Evolutionary conservation across 805 yeast genomes (phyloP).

Genomic region (Priceomyces castillae): DNA sequence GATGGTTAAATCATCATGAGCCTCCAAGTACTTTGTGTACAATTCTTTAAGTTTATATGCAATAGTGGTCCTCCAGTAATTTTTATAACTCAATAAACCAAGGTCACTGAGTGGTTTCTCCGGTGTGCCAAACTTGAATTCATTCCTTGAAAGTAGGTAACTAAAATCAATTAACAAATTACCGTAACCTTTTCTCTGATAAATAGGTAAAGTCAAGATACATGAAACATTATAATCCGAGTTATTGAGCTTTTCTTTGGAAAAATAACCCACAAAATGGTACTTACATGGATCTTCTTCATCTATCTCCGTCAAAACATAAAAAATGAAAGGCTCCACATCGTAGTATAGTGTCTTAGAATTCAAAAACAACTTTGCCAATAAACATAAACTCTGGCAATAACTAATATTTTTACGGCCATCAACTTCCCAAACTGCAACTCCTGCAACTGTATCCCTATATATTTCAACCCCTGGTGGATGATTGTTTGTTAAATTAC

Average conservation of each 20-base stretch:
- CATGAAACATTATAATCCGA: conserved; percentile 86
- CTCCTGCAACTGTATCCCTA: conserved; percentile 26
- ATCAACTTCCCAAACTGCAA: conserved; percentile 55
- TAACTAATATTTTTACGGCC: conserved; percentile 79
- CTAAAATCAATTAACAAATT: conserved; percentile 85
- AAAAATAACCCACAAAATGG: conserved; percentile 91
- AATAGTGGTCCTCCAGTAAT: conserved; percentile 76
- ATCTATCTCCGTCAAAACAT: conserved; percentile 73
- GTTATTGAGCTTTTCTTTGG: conserved; percentile 77
- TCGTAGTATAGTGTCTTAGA: conserved; percentile 92
- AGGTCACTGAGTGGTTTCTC: conserved; percentile 90
- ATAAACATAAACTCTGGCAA: conserved; percentile 85
- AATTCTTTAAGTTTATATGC: conserved; percentile 44
- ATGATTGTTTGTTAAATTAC: conserved; percentile 50
- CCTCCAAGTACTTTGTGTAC: conserved; percentile 16
- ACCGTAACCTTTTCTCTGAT: conserved; percentile 89
- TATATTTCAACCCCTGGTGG: conserved; percentile 61
- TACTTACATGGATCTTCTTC: conserved; percentile 39
- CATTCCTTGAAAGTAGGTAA: conserved; percentile 71
- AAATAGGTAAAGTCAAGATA: conserved; percentile 82
- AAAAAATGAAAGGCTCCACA: conserved; percentile 92
- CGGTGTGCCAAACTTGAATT: conserved; percentile 84
- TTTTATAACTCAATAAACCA: conserved; percentile 81
- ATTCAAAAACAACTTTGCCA: conserved; percentile 85
- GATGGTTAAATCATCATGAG: conserved; percentile 17